Evolutionary conservation across 2,329 filamentous ascomycete genomes (phyloP).

Genomic region (Aspergillus sp.): DNA sequence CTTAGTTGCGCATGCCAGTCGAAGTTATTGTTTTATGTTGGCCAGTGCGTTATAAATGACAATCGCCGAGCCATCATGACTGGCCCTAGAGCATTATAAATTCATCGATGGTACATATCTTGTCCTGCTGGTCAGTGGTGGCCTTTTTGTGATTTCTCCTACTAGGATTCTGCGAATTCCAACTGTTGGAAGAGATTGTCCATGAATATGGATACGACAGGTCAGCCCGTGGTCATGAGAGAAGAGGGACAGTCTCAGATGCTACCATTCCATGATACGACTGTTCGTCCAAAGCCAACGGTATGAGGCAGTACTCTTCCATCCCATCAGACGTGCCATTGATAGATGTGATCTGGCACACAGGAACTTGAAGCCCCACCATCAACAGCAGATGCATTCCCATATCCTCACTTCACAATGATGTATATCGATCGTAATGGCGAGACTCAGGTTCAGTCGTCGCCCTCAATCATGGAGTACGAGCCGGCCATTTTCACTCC

Average conservation of each 20-base stretch:
- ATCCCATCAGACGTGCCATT: constrained; percentile 1
- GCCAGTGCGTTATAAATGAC: constrained; percentile 17
- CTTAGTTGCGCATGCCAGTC: constrained; percentile 5
- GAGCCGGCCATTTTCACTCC: constrained; percentile 35
- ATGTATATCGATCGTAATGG: constrained; percentile 38
- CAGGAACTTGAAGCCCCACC: constrained; percentile 22
- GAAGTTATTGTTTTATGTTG: constrained; percentile 3
- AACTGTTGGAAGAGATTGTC: background rate
- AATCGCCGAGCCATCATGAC: constrained; percentile 4
- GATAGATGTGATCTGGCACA: constrained; percentile 10
- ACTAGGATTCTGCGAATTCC: background rate
- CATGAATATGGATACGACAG: constrained; percentile 15
- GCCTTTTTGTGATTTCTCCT: background rate
- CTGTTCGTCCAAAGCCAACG: constrained; percentile 19
- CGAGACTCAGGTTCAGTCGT: constrained; percentile 31
- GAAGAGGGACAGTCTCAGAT: constrained; percentile 17
- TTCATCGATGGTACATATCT: background rate
- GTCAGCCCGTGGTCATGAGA: constrained; percentile 13
- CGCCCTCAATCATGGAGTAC: constrained; percentile 33
- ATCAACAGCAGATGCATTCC: constrained; percentile 20
- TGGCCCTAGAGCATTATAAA: background rate
- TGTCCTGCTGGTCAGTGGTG: background rate
- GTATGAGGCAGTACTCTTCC: constrained; percentile 12
- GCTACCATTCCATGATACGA: constrained; percentile 20
- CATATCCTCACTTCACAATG: constrained; percentile 38